Conservation (phyloP, 352 stramenopile genomes). For the Phytophthora chlamydospora region DNA sequence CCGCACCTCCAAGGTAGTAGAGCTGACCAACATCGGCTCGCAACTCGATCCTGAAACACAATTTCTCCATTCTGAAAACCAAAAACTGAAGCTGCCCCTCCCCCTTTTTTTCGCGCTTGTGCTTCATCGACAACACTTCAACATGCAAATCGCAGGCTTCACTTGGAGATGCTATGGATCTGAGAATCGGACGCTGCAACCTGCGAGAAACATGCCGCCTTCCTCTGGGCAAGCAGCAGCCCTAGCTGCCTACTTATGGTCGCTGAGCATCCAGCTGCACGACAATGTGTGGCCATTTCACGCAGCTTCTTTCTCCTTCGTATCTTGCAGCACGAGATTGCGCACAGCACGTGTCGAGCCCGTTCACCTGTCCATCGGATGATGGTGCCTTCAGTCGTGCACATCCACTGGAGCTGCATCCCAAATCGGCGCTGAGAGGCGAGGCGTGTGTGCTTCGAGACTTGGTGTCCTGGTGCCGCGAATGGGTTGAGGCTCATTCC, state of each 20-base stretch:
- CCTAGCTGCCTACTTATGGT: slow-evolving; percentile 8
- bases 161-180: slow-evolving; percentile 5
- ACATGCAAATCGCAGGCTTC: slow-evolving; percentile 22
- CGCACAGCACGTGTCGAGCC: slow-evolving; percentile 3
- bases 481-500: slow-evolving; percentile 14
- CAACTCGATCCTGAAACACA: no score
- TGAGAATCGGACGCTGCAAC: slow-evolving; percentile 1
- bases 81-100: no score
- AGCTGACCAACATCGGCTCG: no score
- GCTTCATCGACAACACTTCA: slow-evolving; percentile 25
- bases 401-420: slow-evolving; percentile 6
- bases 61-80: no score
- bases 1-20: no score
- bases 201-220: slow-evolving; percentile 14
- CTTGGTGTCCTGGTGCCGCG: neutral
- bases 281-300: slow-evolving; percentile 18
- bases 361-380: slow-evolving; percentile 6
- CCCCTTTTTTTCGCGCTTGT: slow-evolving; percentile 5
- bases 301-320: slow-evolving; percentile 9
- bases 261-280: slow-evolving; percentile 6
- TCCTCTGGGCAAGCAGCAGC: neutral
- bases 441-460: neutral
- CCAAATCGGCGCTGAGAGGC: slow-evolving; percentile 2
- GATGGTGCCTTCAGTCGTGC: neutral
- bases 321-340: slow-evolving; percentile 8